Conservation (phyloP, 441 rosid species). For the Erodium moschatum region DNA sequence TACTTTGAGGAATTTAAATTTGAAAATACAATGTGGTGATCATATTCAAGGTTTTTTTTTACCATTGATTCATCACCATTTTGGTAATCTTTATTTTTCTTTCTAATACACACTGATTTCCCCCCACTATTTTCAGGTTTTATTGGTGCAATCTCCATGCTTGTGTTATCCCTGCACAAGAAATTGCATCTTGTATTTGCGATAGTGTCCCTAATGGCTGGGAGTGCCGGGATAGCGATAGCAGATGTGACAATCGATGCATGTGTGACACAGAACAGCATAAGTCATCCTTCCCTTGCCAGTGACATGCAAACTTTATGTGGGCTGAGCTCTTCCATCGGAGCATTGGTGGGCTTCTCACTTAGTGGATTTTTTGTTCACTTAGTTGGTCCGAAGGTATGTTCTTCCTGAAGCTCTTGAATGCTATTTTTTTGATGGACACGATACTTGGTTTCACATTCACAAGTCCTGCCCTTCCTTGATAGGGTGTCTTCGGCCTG, state of each 20-base stretch:
- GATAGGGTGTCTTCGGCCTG: slow-evolving; percentile 80
- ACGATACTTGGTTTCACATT: not conserved
- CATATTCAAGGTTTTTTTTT: not conserved
- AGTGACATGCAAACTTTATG: slow-evolving; percentile 97
- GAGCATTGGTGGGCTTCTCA: slow-evolving; percentile 66
- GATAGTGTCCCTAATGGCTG: slow-evolving; percentile 48
- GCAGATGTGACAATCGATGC: slow-evolving; percentile 98
- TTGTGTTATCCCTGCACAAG: slow-evolving; percentile 53
- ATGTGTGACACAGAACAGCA: slow-evolving; percentile 85
- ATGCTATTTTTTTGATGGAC: not conserved
- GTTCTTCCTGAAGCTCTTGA: slow-evolving; percentile 2
- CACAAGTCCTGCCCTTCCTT: slow-evolving; percentile 16
- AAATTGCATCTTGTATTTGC: slow-evolving; percentile 65
- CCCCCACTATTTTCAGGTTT: slow-evolving; percentile 42
- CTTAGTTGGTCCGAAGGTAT: slow-evolving; percentile 79
- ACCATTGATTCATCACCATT: not conserved
- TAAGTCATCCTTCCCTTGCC: slow-evolving; percentile 64
- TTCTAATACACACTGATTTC: not conserved
- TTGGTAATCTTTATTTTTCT: not conserved
- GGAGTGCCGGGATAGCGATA: slow-evolving; percentile 71
- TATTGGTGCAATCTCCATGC: slow-evolving; percentile 61
- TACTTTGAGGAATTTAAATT: not conserved
- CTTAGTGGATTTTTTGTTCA: slow-evolving; percentile 81
- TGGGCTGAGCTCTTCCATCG: slow-evolving; percentile 58
- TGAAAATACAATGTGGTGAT: not conserved